A percentile compares a stretch with the other conserved stretches of the same genome.
These are phyloP conservation scores for Colletotrichum musae DNA, from an alignment of 2,329 filamentous ascomycete genomes.

Conservation along the genomic window DNA sequence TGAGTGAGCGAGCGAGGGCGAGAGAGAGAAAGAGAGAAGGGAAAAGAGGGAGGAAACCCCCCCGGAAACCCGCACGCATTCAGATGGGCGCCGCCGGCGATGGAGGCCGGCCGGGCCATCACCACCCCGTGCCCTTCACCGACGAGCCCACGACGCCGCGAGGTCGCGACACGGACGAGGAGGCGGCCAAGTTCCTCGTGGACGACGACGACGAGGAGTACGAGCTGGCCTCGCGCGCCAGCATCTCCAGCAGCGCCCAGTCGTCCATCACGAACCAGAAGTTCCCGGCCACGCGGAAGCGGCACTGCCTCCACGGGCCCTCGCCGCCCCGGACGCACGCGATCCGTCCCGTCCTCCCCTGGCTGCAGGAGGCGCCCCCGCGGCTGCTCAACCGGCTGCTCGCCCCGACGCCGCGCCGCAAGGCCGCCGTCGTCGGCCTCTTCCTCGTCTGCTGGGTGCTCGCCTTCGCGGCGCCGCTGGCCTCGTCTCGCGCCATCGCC, in stretches of 20 bases:
- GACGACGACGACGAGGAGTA: constrained; percentile 23
- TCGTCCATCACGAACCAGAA: constrained; percentile 26
- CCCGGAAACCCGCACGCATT: background rate
- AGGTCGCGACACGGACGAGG: constrained; percentile 19
- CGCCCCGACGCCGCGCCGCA: constrained; percentile 29
- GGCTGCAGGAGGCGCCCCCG: constrained; percentile 24
- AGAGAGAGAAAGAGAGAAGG: background rate
- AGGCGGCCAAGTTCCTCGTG: constrained; percentile 24
- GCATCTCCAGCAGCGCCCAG: constrained; percentile 29
- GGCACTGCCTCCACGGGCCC: constrained; percentile 34
- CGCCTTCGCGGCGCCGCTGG: constrained; percentile 27
- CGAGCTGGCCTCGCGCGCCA: constrained; percentile 29
- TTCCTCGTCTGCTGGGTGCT: constrained; percentile 27
- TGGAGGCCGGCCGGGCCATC: constrained; percentile 14
- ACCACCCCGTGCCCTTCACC: constrained; percentile 26
- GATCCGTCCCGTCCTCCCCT: constrained; percentile 31
- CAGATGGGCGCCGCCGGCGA: constrained; percentile 31
- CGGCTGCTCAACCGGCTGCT: constrained; percentile 29
- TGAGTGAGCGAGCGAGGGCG: background rate
- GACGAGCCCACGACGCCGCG: constrained; percentile 21
- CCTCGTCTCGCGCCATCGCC: constrained; percentile 24
- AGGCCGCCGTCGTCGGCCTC: constrained; percentile 27
- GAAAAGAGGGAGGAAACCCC: background rate
- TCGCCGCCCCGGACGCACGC: constrained; percentile 26
- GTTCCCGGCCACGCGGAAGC: constrained; percentile 30